Percentiles rank a stretch among this genome's conserved stretches.
Conservation (phyloP, 2,329 filamentous ascomycete species). For the Cordyceps tenuipes region DNA sequence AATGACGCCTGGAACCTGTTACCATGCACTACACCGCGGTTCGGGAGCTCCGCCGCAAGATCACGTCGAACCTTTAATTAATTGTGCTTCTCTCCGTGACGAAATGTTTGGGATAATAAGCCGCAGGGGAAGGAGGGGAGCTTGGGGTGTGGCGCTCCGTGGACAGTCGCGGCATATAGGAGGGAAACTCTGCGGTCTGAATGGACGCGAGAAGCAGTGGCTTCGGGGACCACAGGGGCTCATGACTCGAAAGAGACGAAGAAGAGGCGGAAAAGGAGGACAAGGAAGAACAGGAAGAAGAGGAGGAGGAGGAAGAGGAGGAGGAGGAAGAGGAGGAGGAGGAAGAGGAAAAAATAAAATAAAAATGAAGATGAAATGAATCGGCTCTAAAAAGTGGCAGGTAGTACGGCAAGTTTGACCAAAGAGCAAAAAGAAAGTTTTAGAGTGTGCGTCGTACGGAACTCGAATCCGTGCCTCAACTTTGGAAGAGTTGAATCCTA, state of each 20-base stretch:
- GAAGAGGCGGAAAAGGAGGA: not conserved
- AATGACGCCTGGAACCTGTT: not conserved
- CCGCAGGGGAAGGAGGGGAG: not conserved
- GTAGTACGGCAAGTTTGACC: no score
- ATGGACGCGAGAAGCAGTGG: not conserved
- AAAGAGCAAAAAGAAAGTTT: slow-evolving; percentile 12
- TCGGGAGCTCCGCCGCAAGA: not conserved
- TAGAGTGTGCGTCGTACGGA: slow-evolving; percentile 18
- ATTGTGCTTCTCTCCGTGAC: not conserved
- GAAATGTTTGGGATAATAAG: not conserved
- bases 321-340: not conserved
- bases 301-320: not conserved
- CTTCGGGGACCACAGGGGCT: not conserved
- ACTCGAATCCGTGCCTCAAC: slow-evolving; percentile 22
- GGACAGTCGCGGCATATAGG: not conserved
- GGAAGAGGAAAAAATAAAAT: not conserved
- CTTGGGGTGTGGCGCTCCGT: not conserved
- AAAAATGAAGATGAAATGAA: not conserved
- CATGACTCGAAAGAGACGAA: not conserved
- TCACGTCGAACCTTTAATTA: not conserved
- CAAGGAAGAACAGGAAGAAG: no score
- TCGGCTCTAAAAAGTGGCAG: not conserved
- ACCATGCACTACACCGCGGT: not conserved
- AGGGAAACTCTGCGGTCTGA: not conserved
- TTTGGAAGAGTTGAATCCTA: slow-evolving; percentile 22